A percentile compares a stretch with the other conserved stretches of the same genome.
These are phyloP conservation scores for Stephanodiscus triporus DNA, from an alignment of 108 stramenopile genomes.

Conservation along the genomic window DNA sequence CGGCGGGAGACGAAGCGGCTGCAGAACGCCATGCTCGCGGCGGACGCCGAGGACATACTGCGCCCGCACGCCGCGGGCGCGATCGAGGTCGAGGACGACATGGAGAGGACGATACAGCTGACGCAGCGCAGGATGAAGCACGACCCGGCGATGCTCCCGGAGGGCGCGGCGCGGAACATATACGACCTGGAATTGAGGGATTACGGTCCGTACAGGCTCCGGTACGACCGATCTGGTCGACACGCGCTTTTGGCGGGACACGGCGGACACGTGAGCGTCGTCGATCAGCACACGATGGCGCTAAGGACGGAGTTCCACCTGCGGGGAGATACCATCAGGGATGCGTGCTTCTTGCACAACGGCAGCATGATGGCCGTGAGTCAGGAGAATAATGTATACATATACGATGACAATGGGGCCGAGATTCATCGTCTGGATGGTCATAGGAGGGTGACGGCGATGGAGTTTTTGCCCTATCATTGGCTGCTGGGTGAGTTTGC, in stretches of 20 bases:
- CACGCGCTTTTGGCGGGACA: slow-evolving; percentile 54
- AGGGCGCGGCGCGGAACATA: slow-evolving; percentile 69
- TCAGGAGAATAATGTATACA: slow-evolving; percentile 93
- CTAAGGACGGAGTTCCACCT: slow-evolving; percentile 81
- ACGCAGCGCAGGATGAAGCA: slow-evolving; percentile 65
- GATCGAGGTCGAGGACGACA: slow-evolving; percentile 74
- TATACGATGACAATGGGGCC: slow-evolving; percentile 94
- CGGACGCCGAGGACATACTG: slow-evolving; percentile 75
- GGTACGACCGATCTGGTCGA: slow-evolving; percentile 85
- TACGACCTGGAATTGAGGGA: slow-evolving; percentile 70
- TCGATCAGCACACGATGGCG: slow-evolving; percentile 74
- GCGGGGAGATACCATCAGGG: slow-evolving; percentile 76
- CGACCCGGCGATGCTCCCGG: slow-evolving; percentile 53
- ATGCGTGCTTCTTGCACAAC: slow-evolving; percentile 95
- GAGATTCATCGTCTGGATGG: slow-evolving; percentile 93
- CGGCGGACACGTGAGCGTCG: slow-evolving; percentile 80
- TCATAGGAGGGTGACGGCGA: slow-evolving; percentile 78
- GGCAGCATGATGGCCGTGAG: slow-evolving; percentile 93
- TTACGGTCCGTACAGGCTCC: slow-evolving; percentile 67
- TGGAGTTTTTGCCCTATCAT: slow-evolving; percentile 97
- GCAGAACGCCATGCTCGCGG: slow-evolving; percentile 75
- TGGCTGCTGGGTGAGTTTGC: slow-evolving; percentile 81
- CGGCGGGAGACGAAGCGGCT: slow-evolving; percentile 59
- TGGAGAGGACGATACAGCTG: slow-evolving; percentile 77
- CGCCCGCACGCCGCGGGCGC: slow-evolving; percentile 68